These are phyloP conservation scores for Fusarium sp. DNA, from an alignment of 2,329 filamentous ascomycete genomes.

Conservation along the genomic window DNA sequence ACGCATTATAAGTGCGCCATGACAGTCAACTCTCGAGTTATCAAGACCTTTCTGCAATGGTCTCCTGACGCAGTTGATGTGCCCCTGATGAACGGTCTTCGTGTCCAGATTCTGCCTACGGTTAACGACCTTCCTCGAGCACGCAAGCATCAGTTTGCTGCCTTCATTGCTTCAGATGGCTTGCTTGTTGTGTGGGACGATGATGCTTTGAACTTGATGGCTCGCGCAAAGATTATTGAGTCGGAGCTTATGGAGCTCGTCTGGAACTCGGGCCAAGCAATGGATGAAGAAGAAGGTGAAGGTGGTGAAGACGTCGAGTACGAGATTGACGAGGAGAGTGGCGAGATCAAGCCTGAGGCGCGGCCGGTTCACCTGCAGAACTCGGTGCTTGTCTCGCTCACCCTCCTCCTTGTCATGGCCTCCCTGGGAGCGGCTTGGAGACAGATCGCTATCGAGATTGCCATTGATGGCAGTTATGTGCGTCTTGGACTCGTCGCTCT, in stretches of 20 bases:
- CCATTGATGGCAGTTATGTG: slow-evolving; percentile 71
- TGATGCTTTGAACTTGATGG: slow-evolving; percentile 77
- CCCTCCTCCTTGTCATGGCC: slow-evolving; percentile 72
- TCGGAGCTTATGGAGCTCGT: slow-evolving; percentile 82
- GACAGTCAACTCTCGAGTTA: slow-evolving; percentile 83
- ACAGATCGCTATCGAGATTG: slow-evolving; percentile 75
- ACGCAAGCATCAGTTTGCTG: slow-evolving; percentile 83
- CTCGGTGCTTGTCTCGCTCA: slow-evolving; percentile 74
- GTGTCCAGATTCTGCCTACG: slow-evolving; percentile 79
- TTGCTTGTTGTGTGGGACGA: slow-evolving; percentile 87
- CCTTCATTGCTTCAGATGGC: slow-evolving; percentile 78
- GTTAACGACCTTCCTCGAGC: slow-evolving; percentile 77
- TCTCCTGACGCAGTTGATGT: slow-evolving; percentile 80
- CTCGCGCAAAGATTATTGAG: slow-evolving; percentile 78
- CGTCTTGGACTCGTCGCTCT: slow-evolving; percentile 75
- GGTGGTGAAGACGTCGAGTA: slow-evolving; percentile 63
- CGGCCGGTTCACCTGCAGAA: slow-evolving; percentile 78
- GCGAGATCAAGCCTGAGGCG: slow-evolving; percentile 72
- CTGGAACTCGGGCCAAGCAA: slow-evolving; percentile 71
- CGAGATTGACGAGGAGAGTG: slow-evolving; percentile 79
- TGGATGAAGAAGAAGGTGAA: slow-evolving; percentile 63
- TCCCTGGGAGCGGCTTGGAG: slow-evolving; percentile 78
- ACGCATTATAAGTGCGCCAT: slow-evolving; percentile 73
- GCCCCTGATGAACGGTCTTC: slow-evolving; percentile 80
- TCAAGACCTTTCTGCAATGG: slow-evolving; percentile 82